Conservation (phyloP, 768 basidiomycete genomes). For the Royoungia palumana region DNA sequence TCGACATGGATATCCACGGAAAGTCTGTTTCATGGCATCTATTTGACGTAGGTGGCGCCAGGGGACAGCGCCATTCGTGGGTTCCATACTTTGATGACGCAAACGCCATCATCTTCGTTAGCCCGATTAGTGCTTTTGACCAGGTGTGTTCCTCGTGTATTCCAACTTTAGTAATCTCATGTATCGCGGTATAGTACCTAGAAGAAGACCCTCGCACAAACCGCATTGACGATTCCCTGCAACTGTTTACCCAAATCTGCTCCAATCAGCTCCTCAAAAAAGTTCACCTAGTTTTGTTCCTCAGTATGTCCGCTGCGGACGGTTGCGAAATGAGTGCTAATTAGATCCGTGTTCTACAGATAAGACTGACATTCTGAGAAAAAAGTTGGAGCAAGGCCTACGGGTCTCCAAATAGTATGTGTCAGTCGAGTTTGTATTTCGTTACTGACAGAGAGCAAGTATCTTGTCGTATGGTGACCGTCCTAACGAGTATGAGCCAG, state of each 20-base stretch:
- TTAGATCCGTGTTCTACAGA: constrained; percentile 37
- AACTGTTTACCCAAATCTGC: constrained; percentile 82
- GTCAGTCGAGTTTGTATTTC: background rate
- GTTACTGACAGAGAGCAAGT: constrained; percentile 35
- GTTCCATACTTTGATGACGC: constrained; percentile 66
- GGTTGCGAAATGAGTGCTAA: background rate
- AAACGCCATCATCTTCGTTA: constrained; percentile 78
- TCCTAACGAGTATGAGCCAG: constrained; percentile 76
- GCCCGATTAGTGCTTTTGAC: constrained; percentile 76
- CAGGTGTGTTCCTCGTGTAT: constrained; percentile 42
- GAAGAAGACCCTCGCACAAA: constrained; percentile 86
- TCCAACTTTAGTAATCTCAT: background rate
- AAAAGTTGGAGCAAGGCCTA: constrained; percentile 68
- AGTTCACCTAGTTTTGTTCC: constrained; percentile 56
- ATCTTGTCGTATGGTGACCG: constrained; percentile 81
- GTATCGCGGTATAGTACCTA: constrained; percentile 53
- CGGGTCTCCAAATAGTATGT: constrained; percentile 77
- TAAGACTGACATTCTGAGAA: constrained; percentile 73
- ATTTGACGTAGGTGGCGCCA: constrained; percentile 68
- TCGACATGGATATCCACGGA: constrained; percentile 77
- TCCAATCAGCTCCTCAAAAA: constrained; percentile 76
- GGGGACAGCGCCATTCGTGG: constrained; percentile 74
- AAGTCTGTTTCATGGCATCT: constrained; percentile 73
- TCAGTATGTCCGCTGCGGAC: constrained; percentile 40
- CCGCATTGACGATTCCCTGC: constrained; percentile 84